These are phyloP conservation scores for Xylaria longipes DNA, from an alignment of 495 filamentous ascomycete genomes.

Conservation along the genomic window DNA sequence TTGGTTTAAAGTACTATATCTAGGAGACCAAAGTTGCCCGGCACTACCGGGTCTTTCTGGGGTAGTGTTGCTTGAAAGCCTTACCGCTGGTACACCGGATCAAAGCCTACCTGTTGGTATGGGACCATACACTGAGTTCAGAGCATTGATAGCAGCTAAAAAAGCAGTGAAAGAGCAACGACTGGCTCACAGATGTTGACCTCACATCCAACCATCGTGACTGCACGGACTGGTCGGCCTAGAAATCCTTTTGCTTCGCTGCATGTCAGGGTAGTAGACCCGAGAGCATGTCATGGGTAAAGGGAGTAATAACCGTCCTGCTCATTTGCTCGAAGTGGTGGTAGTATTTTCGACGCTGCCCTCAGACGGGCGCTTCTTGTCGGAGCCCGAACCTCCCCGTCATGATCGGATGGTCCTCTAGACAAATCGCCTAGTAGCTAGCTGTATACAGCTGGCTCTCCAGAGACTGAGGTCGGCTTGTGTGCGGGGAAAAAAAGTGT, in stretches of 20 bases:
- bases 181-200: neutral
- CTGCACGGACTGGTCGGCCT: neutral
- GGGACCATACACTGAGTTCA: neutral
- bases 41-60: neutral
- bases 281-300: no score
- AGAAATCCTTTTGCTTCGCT: neutral
- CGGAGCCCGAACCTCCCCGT: neutral
- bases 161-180: neutral
- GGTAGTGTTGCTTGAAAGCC: neutral
- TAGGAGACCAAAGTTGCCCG: neutral
- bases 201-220: neutral
- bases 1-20: neutral
- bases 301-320: no score
- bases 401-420: neutral
- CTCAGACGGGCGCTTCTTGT: neutral
- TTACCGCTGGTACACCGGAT: neutral
- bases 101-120: neutral
- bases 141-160: neutral
- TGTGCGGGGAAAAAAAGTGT: neutral
- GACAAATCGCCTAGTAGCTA: neutral
- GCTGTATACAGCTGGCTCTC: neutral
- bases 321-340: neutral
- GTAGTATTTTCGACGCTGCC: neutral
- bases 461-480: neutral
- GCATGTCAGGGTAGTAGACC: neutral